Evolutionary conservation across 768 basidiomycete species (phyloP).

Genomic region (Tricholoma bakamatsutake): DNA sequence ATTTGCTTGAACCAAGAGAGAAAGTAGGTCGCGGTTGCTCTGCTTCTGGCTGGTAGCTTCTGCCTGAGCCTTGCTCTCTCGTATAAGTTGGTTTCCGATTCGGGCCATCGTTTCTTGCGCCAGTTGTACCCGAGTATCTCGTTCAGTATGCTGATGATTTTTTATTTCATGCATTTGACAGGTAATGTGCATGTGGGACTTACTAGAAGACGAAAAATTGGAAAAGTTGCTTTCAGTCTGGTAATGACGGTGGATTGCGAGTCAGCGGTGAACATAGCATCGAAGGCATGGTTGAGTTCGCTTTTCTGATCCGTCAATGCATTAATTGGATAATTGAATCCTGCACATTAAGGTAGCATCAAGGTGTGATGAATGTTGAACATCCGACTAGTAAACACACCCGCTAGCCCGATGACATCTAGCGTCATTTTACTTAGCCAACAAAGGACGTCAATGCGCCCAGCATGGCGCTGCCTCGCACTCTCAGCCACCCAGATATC

Average conservation of each 20-base stretch:
- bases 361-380: constrained; percentile 5
- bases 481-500: constrained; percentile 36
- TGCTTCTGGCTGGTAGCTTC: constrained; percentile 2
- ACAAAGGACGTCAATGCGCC: constrained; percentile 49
- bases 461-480: constrained; percentile 16
- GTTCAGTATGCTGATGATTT: constrained; percentile 10
- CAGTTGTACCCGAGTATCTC: constrained; percentile 7
- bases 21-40: constrained; percentile 40
- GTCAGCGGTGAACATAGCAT: constrained; percentile 36
- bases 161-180: background rate
- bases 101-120: constrained; percentile 30
- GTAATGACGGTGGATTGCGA: constrained; percentile 21
- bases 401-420: constrained; percentile 71
- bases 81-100: constrained; percentile 36
- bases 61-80: constrained; percentile 31
- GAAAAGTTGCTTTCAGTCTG: constrained; percentile 24
- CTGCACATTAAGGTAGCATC: constrained; percentile 21
- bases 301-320: constrained; percentile 25
- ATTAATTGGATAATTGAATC: constrained; percentile 24
- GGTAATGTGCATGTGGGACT: constrained; percentile 3
- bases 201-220: constrained; percentile 27
- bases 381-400: constrained; percentile 35
- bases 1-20: constrained; percentile 42
- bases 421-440: constrained; percentile 68
- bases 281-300: constrained; percentile 42